These are phyloP conservation scores for Yamagishiella unicocca DNA, from an alignment of 139 green algal species.

Conservation along the genomic window DNA sequence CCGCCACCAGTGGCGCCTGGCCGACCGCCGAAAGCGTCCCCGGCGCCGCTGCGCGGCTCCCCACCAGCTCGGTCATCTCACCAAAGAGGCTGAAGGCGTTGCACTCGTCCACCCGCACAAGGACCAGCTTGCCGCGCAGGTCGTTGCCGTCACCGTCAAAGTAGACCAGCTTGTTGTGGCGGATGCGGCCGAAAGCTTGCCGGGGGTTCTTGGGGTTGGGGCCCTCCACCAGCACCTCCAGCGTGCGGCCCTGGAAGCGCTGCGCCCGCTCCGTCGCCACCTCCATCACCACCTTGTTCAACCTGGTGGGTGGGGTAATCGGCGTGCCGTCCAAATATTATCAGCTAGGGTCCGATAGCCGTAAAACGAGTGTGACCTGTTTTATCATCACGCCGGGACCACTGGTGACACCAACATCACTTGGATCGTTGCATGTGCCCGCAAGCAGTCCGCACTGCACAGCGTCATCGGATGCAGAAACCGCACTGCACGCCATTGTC, in stretches of 20 bases:
- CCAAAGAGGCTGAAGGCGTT: conserved; percentile 87
- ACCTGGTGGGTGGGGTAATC: conserved; percentile 52
- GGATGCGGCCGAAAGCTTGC: conserved; percentile 87
- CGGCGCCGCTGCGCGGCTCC: neutral
- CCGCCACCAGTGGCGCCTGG: neutral
- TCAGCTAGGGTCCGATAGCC: too few species aligned
- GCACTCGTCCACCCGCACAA: conserved; percentile 75
- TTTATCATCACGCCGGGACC: too few species aligned
- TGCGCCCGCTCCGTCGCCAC: conserved; percentile 90
- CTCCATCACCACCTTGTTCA: conserved; percentile 91
- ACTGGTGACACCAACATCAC: too few species aligned
- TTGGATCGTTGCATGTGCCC: too few species aligned
- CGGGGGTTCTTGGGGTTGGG: conserved; percentile 79
- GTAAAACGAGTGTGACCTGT: too few species aligned
- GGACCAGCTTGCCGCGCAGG: conserved; percentile 81
- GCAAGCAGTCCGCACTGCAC: too few species aligned
- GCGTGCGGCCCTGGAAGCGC: conserved; percentile 80
- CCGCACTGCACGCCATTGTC: too few species aligned
- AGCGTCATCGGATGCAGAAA: too few species aligned
- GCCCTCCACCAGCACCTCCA: conserved; percentile 94
- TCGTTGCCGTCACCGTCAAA: conserved; percentile 82
- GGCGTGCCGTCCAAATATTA: too few species aligned
- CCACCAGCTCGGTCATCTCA: conserved; percentile 54
- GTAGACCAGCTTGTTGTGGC: conserved; percentile 95
- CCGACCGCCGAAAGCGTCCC: neutral